Base-by-base conservation (phyloP, 768 basidiomycete species). In the Pulveroboletus sp. region DNA sequence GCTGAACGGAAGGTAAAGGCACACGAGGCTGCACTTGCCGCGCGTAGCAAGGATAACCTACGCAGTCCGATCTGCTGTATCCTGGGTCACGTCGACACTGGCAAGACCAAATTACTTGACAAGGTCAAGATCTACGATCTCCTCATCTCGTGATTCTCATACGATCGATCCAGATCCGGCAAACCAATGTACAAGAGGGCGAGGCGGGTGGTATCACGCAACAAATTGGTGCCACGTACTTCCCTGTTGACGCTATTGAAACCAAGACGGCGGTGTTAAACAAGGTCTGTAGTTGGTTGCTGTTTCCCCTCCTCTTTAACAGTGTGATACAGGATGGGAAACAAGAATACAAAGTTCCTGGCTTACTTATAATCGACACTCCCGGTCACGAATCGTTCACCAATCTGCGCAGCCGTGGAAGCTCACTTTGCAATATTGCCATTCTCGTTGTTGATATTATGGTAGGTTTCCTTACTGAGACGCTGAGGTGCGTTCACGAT, bases 201-300 rank as follows among this genome's bases (percentile, higher is more conserved):
- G 96, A 99, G 80, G 96, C 96, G 3, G 96, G 96, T 57, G 96
- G 96, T 73, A 99, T 99, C 69, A 99, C 96, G 0, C 96, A 98
- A 69, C 96, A 99, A 69, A 99, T 99, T 57, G 96, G 96, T 76
- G 96, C 96, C 18, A 98, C 96, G 0, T 99, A 94, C 76, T 98
- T 99, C 83, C 96, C 96, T 32, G 86, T 88, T 30, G 89, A 92
- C 6, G 94, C 95, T 7, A 96, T 99, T 69, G 82, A 84, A 71
- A 80, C 80, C 36, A 98, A 98, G 77, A 98, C 96, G 6, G 76
- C 76, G 12, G 93, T 97, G n/a, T 72, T 98, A 73, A 95, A 97
- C 72, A 86, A 79, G 70, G 91, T 85, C 56, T 47, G 68, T 60
- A 21, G 50, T 44, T 41, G 39, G 27, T 51, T 17, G 18, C 46